phyloP scores from a whole-genome alignment of 495 filamentous ascomycete genomes.

The Tirmania nivea region DNA sequence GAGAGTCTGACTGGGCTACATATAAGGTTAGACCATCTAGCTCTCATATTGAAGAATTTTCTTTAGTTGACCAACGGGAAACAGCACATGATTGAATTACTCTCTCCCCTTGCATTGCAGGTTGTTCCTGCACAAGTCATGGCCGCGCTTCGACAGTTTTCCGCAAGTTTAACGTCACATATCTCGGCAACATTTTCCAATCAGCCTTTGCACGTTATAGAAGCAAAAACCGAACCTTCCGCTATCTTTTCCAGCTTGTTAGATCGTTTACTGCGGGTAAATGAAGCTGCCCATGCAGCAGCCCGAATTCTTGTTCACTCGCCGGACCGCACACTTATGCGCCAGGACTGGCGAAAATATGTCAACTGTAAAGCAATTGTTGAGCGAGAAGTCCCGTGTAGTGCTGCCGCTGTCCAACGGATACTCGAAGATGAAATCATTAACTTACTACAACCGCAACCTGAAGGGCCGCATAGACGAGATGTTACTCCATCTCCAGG shows the following conservation, averaged over 20 bases:
- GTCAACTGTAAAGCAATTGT: constrained; percentile 50
- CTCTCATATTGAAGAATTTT: not conserved
- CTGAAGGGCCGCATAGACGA: constrained; percentile 20
- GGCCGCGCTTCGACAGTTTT: constrained; percentile 64
- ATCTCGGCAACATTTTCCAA: constrained; percentile 59
- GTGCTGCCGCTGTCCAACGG: constrained; percentile 19
- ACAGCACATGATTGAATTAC: constrained; percentile 72
- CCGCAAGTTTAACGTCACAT: constrained; percentile 51
- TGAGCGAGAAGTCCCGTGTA: constrained; percentile 26
- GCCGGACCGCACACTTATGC: constrained; percentile 71
- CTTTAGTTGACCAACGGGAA: constrained; percentile 1
- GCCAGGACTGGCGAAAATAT: constrained; percentile 51
- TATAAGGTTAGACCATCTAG: constrained; percentile 34
- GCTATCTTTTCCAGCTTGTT: constrained; percentile 71
- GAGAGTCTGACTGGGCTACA: constrained; percentile 81
- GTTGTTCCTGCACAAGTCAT: constrained; percentile 68
- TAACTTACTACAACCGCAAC: constrained; percentile 18
- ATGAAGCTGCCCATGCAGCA: constrained; percentile 69
- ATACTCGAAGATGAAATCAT: constrained; percentile 24
- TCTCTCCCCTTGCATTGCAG: constrained; percentile 65
- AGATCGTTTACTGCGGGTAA: constrained; percentile 69
- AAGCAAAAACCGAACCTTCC: constrained; percentile 70
- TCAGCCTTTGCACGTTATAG: constrained; percentile 59
- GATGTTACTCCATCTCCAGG: constrained; percentile 20
- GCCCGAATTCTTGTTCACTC: constrained; percentile 53